Percentiles rank a stretch among this genome's conserved stretches.
Evolutionary conservation across 1,139 yeast species (phyloP).

Genomic region (Debaryomycetaceae sp.): DNA sequence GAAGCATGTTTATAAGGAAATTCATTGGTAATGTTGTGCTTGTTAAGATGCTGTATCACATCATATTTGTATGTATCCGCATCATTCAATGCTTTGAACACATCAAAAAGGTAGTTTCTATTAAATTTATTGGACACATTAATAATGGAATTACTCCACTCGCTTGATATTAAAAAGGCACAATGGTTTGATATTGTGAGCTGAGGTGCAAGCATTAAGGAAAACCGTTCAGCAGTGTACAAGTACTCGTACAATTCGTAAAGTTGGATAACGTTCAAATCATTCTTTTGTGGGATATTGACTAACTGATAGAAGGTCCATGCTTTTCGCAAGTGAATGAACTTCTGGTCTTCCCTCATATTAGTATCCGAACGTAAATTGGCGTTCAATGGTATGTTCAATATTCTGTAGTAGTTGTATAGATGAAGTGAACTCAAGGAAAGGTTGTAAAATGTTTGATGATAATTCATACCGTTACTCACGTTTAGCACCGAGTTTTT

Average conservation of each 20-base stretch:
- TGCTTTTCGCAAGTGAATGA: conserved; percentile 31
- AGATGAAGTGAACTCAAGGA: conserved; percentile 31
- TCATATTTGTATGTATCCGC: conserved; percentile 5
- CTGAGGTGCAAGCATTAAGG: conserved; percentile 28
- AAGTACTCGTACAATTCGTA: conserved; percentile 36
- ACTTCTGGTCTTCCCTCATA: conserved; percentile 31
- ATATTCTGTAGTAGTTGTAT: conserved; percentile 34
- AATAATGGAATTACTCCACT: conserved; percentile 8
- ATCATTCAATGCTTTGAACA: conserved; percentile 8
- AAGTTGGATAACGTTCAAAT: conserved; percentile 21
- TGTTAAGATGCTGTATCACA: conserved; percentile 2
- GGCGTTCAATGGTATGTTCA: conserved; percentile 14
- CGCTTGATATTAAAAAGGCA: conserved; percentile 8
- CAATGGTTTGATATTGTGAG: conserved; percentile 7
- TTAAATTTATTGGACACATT: conserved; percentile 7
- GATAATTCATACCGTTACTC: conserved; percentile 13
- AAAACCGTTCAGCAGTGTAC: conserved; percentile 32
- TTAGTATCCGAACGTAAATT: conserved; percentile 11
- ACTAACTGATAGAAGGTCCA: conserved; percentile 37
- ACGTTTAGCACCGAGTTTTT: conserved; percentile 26
- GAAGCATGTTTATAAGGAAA: background rate
- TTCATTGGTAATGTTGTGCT: conserved; percentile 1
- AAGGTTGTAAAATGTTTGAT: conserved; percentile 33
- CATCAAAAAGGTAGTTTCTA: conserved; percentile 8
- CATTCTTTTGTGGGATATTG: conserved; percentile 20